phyloP scores from a whole-genome alignment of 164 flowering plant genomes.

The Cinnamomum chago region DNA sequence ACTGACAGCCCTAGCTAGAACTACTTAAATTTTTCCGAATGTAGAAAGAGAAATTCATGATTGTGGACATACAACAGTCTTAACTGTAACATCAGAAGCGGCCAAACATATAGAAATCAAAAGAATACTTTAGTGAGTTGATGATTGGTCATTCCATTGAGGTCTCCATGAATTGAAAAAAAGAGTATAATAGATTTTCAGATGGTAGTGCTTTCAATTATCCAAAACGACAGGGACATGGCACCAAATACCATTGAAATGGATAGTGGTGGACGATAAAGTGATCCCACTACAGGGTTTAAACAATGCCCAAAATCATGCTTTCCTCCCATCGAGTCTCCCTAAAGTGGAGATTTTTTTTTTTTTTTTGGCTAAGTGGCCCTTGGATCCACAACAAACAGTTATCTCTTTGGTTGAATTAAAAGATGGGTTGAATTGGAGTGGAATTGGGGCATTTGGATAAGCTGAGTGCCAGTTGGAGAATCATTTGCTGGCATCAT shows the following conservation, averaged over 20 bases:
- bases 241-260: constrained; percentile 55
- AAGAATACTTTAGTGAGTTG: not conserved
- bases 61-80: too few species aligned
- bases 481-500: too few species aligned
- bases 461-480: too few species aligned
- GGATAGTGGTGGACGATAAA: constrained; percentile 57
- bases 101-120: constrained; percentile 2
- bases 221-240: constrained; percentile 63
- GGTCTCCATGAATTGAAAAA: not conserved
- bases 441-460: too few species aligned
- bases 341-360: not conserved
- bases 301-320: constrained; percentile 2
- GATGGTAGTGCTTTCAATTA: constrained; percentile 55
- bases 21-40: too few species aligned
- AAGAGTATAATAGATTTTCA: constrained; percentile 35
- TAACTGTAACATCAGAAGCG: constrained; percentile 11
- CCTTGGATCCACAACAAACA: not conserved
- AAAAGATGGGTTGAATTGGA: too few species aligned
- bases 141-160: not conserved
- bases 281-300: constrained; percentile 17
- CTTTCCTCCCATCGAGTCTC: not conserved
- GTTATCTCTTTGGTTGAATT: too few species aligned
- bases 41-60: too few species aligned
- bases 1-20: too few species aligned
- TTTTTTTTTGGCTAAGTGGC: not conserved